Percentiles rank a stretch among this genome's conserved stretches.
Conservation (phyloP, 108 stramenopile species). For the Hondaea fermentalgiana region DNA sequence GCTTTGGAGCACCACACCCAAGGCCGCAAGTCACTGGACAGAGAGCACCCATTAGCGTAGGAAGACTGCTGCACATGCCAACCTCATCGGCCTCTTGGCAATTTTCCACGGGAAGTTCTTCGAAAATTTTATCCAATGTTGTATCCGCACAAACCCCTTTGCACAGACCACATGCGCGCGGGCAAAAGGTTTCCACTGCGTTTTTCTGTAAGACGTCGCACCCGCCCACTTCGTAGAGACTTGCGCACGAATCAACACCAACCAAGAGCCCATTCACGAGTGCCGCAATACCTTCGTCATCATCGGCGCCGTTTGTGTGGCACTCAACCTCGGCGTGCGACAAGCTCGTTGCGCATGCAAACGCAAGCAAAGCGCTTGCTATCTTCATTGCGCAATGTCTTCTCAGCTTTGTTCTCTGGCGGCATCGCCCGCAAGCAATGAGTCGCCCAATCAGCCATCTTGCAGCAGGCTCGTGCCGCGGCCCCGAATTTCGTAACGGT, state of each 20-base stretch:
- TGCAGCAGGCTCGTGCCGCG: no score
- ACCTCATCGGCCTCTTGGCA: neutral
- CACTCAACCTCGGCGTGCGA: neutral
- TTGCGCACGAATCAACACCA: neutral
- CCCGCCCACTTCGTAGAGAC: neutral
- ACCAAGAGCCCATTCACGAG: neutral
- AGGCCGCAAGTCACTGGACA: neutral
- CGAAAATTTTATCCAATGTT: neutral
- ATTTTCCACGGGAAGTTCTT: neutral
- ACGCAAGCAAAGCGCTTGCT: no score
- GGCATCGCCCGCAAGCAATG: no score
- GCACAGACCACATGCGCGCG: neutral
- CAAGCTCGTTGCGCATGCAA: no score
- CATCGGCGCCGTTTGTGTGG: neutral
- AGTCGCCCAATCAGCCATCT: no score
- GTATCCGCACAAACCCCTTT: neutral
- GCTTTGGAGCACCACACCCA: neutral
- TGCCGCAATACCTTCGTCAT: neutral
- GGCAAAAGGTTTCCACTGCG: neutral
- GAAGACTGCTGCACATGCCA: neutral
- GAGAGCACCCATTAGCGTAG: neutral
- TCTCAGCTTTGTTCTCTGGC: no score
- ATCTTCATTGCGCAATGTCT: no score
- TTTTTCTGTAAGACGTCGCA: neutral
- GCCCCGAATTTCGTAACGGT: no score